Base-by-base conservation (phyloP, 139 green algal species). In the Nannochloris sp. region DNA sequence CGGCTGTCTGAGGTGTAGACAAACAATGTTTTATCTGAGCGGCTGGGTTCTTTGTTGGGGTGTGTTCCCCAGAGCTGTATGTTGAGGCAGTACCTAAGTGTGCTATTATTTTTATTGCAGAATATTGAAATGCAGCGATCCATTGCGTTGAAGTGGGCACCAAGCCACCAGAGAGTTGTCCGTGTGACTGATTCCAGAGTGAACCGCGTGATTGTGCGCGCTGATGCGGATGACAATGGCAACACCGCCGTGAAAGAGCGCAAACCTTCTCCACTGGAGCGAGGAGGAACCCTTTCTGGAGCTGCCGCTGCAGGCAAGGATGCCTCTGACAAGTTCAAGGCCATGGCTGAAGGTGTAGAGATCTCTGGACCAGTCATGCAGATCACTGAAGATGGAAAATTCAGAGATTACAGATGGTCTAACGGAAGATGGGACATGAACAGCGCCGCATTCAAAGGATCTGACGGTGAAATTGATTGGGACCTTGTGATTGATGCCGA, bases 401-500 rank as follows among this genome's bases (percentile, higher is more conserved):
- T 92, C 72, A 46, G 44, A 27, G 89, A 96, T 40, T 81, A 83
- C 73, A 81, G 90, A 48, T 96, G 90, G 90, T 72, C 80, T 3
- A 59, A 78, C 11, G 89, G 89, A 7, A 75, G 78, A 56, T 95
- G 87, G 87, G 75, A 85, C 37, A 55, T 90, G 36, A 25, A 5
- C 11, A 27, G 4, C 2, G 27, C 60, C 60, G 14, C 34, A 16
- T 66, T 63, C 69, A 72, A 60, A 43, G 73, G 61, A 54, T 54
- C 66, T 4, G 58, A 85, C 62, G 50, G 50, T 58, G 21, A 21
- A 19, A 87, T 74, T 15, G 69, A 94, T 75, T 95, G 87, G 87
- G 85, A 94, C 48, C 70, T 71, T 46, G 65, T 81, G 49, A 95
- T 96, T 56, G 88, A 95, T 67, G 89, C 79, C 16, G 90, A 96